Conservation (phyloP, 805 yeast species). For the Cyberlindnera mississippiensis region DNA sequence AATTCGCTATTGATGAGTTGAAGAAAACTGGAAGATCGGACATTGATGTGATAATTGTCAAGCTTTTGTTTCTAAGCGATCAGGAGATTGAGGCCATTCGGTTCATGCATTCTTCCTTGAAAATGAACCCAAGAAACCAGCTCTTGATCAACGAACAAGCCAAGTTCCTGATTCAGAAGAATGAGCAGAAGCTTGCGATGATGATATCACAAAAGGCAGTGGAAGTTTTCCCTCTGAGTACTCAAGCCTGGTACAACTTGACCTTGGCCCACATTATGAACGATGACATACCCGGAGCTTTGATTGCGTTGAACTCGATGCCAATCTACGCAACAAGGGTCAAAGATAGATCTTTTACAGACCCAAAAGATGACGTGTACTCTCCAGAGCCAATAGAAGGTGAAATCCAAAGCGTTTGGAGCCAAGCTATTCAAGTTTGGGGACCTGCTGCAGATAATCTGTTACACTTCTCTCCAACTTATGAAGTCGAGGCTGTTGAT, state of each 20-base stretch:
- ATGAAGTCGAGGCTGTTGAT: slow-evolving; percentile 41
- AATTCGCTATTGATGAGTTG: slow-evolving; percentile 39
- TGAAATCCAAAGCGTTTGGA: slow-evolving; percentile 46
- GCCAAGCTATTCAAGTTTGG: slow-evolving; percentile 19
- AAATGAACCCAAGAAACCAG: slow-evolving; percentile 19
- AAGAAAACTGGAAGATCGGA: slow-evolving; percentile 19
- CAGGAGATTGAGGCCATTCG: slow-evolving; percentile 34
- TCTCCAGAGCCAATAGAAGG: slow-evolving; percentile 56
- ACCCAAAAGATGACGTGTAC: slow-evolving; percentile 39
- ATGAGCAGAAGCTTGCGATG: slow-evolving; percentile 51
- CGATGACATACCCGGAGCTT: slow-evolving; percentile 55
- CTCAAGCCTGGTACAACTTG: slow-evolving; percentile 64
- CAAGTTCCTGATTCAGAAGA: slow-evolving; percentile 53
- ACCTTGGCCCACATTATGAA: slow-evolving; percentile 55
- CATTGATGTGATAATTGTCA: slow-evolving; percentile 28
- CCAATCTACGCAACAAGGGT: slow-evolving; percentile 53
- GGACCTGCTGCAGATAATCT: slow-evolving; percentile 28
- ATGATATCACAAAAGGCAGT: slow-evolving; percentile 57
- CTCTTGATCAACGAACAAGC: slow-evolving; percentile 44
- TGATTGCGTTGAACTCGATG: slow-evolving; percentile 66
- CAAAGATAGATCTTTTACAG: slow-evolving; percentile 41
- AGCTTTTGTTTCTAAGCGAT: slow-evolving; percentile 31
- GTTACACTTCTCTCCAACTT: slow-evolving; percentile 17
- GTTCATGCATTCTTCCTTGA: slow-evolving; percentile 28
- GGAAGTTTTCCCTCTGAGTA: slow-evolving; percentile 70